Evolutionary conservation across 805 yeast genomes (phyloP).

Genomic region (Phaffomyces antillensis): DNA sequence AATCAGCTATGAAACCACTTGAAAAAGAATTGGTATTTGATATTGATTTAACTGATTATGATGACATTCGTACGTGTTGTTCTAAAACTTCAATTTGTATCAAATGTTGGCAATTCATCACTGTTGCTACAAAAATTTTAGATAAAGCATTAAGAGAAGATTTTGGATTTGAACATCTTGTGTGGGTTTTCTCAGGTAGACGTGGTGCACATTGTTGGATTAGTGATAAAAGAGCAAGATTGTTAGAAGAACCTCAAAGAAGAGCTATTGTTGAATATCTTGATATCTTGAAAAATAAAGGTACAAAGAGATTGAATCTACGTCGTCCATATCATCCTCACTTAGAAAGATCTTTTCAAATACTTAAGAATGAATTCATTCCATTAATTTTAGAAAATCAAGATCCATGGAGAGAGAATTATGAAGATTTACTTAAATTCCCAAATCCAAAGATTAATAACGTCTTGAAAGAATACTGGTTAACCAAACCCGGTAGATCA

Average conservation of each 20-base stretch:
- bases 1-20: slow-evolving; percentile 70
- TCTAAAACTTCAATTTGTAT: slow-evolving; percentile 74
- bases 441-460: slow-evolving; percentile 49
- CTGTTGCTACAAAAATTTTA: slow-evolving; percentile 72
- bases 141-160: slow-evolving; percentile 71
- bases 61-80: slow-evolving; percentile 90
- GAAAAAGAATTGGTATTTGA: slow-evolving; percentile 89
- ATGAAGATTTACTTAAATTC: slow-evolving; percentile 50
- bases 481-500: slow-evolving; percentile 39
- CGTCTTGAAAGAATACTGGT: slow-evolving; percentile 57
- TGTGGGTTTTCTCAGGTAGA: slow-evolving; percentile 97
- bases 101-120: slow-evolving; percentile 91
- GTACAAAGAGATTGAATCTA: slow-evolving; percentile 41
- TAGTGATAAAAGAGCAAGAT: slow-evolving; percentile 77
- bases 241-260: slow-evolving; percentile 64
- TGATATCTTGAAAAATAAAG: slow-evolving; percentile 59
- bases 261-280: slow-evolving; percentile 78
- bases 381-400: slow-evolving; percentile 70
- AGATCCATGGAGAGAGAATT: slow-evolving; percentile 71
- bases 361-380: slow-evolving; percentile 56
- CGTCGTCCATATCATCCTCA: slow-evolving; percentile 89
- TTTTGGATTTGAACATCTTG: slow-evolving; percentile 77
- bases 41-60: slow-evolving; percentile 97
- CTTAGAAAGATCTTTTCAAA: slow-evolving; percentile 63
- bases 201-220: slow-evolving; percentile 99